Evolutionary conservation across 1,284 basidiomycete genomes (phyloP), one percentile per base, ranked within the genome.

Genomic region (Farysia itapuensis): DNA sequence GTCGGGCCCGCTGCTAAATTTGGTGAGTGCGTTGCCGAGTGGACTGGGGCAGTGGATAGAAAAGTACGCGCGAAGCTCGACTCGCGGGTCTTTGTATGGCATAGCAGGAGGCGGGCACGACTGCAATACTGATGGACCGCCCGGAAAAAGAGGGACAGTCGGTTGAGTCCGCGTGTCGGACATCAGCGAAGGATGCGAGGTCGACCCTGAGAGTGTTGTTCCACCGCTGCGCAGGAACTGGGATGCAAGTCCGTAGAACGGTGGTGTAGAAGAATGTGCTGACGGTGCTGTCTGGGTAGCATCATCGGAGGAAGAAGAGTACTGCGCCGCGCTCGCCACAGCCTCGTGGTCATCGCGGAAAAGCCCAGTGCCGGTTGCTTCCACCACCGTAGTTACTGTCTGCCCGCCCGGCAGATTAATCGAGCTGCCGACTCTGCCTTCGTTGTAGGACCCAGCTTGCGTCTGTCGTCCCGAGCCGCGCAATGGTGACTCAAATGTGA

Each of bases 1-100:
- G 74, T 95, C 91, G 2, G 91, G 92, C 1, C 86, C 84, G 51
- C 88, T 90, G 46, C 84, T 83, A 74, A 95, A 95, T 35, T 85
- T 82, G 34, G 89, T 91, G 67, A 91, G 81, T 18, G 86, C 86
- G 4, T 86, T 85, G 6, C 92, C 90, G 5, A 88, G 85, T 11
- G 86, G 85, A 42, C 84, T 87, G 1, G 87, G 84, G 70, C 90
- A 93, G 48, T 84, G 84, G 53, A 95, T 86, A 33, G 84, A 83
- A 70, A 96, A 95, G 77, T 89, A 90, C 1, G 78, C 79, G 60
- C 79, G 79, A 16, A 80, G 75, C 4, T 76, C 57, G 23, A 72
- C 65, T 19, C 80, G 54, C 0, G 75, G 67, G 57, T 81, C 80
- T 15, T 66, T 47, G 52, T 81, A 81, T 4, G 75, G 74, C 12